Conservation (phyloP, 2,329 filamentous ascomycete genomes). For the Fusarium compactum region DNA sequence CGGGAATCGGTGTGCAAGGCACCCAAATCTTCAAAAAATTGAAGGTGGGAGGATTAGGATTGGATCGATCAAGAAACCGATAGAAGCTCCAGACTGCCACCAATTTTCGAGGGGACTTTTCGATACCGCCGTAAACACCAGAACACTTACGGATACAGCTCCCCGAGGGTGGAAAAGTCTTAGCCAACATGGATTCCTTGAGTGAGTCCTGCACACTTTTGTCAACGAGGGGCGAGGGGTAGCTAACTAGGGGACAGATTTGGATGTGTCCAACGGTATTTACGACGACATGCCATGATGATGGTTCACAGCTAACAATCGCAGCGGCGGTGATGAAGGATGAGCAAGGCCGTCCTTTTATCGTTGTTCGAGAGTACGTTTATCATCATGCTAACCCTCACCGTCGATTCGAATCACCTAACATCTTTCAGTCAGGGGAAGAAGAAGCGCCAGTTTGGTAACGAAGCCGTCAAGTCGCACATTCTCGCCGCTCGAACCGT, state of each 20-base stretch:
- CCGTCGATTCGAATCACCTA: constrained; percentile 29
- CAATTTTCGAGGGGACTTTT: constrained; percentile 43
- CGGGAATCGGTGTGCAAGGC: constrained; percentile 49
- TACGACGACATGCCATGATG: constrained; percentile 25
- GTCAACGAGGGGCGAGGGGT: constrained; percentile 44
- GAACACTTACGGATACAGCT: constrained; percentile 45
- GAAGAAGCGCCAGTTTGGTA: constrained; percentile 97
- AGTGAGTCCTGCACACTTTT: constrained; percentile 52
- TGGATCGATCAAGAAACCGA: constrained; percentile 44
- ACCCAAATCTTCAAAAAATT: constrained; percentile 53
- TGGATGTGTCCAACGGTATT: constrained; percentile 86
- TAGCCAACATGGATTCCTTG: constrained; percentile 54
- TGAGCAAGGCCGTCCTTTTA: constrained; percentile 96
- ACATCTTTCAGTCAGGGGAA: constrained; percentile 80
- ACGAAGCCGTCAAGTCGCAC: constrained; percentile 97
- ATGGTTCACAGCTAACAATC: constrained; percentile 39
- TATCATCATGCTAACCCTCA: constrained; percentile 6
- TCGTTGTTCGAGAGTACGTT: constrained; percentile 95
- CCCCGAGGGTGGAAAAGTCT: constrained; percentile 43
- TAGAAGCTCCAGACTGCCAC: constrained; percentile 50
- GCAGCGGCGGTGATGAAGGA: constrained; percentile 87
- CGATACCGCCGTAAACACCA: constrained; percentile 42
- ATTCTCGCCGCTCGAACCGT: constrained; percentile 97
- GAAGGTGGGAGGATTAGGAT: constrained; percentile 31
- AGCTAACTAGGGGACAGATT: constrained; percentile 68